These are phyloP conservation scores for Inonotus obliquus DNA, from an alignment of 1,284 basidiomycete genomes.

Conservation along the genomic window DNA sequence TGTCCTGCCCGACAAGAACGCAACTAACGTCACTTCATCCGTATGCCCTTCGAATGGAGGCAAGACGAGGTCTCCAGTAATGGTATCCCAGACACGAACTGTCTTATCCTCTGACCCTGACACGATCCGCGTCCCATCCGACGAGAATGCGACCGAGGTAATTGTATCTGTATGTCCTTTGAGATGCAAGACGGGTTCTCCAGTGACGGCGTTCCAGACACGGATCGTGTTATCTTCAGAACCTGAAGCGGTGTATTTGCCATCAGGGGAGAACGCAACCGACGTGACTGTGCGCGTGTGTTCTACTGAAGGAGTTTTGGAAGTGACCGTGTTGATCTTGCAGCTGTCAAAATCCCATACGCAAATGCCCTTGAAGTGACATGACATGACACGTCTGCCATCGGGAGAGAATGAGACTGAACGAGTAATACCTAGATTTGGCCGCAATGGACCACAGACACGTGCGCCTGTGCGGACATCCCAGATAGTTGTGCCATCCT, in stretches of 20 bases:
- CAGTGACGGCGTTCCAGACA: constrained; percentile 90
- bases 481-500: not conserved
- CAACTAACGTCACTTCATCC: not conserved
- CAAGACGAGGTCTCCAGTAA: not conserved
- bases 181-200: constrained; percentile 41
- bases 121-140: not conserved
- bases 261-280: not conserved
- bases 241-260: not conserved
- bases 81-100: not conserved
- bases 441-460: not conserved
- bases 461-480: not conserved
- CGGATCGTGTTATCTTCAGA: constrained; percentile 83
- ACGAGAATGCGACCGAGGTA: no score
- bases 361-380: constrained; percentile 34
- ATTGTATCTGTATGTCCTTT: constrained; percentile 72
- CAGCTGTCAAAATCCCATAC: not conserved
- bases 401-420: constrained; percentile 21
- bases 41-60: not conserved
- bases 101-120: not conserved
- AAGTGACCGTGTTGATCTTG: not conserved
- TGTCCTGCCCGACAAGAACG: not conserved
- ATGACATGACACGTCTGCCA: constrained; percentile 59
- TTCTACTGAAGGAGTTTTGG: no score
- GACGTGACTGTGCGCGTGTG: not conserved
- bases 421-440: not conserved